Base-by-base conservation (phyloP, 2,329 filamentous ascomycete species). In the Canariomyces notabilis region DNA sequence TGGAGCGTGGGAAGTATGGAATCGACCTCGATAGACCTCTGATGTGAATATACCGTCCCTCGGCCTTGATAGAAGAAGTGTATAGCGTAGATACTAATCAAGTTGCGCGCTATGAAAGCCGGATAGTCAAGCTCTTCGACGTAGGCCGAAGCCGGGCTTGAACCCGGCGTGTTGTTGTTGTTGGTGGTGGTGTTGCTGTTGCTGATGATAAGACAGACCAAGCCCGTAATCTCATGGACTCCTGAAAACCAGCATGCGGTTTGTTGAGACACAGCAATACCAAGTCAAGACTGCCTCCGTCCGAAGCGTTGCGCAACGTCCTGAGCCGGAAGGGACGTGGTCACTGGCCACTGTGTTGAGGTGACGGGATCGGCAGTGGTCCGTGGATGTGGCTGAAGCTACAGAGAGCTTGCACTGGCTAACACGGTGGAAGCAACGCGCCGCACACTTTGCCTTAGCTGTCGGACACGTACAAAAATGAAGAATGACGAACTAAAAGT, bases 341-440 rank as follows among this genome's bases (percentile, higher is more conserved):
- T n/a, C n/a, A n/a, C 11, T 16, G n/a, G n/a, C 20, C 6, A 15
- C n/a, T 18, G 39, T 36, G 42, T 46, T 35, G 21, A 38, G 18
- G 36, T 31, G 35, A 34, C 35, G 1, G 23, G n/a, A n/a, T n/a
- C n/a, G n/a, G n/a, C n/a, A 29, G 15, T 32, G 21, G 26, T 26
- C 23, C 6, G 36, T 15, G 5, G 35, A 15, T 6, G n/a, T 6
- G 11, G 6, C 20, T 12, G 4, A 18, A 39, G 19, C 34, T 16
- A 33, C 31, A 40, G 38, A 16, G 37, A 38, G 37, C 18, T 37
- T 18, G 31, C 26, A 26, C n/a, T 34, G 37, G 32, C 41, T 37
- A 44, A 53, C 46, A 48, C 49, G 53, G 33, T 43, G 45, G 44
- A 50, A 46, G 44, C 41, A 48, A 42, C 54, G 52, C 49, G 54